phyloP scores from a whole-genome alignment of 805 yeast species.

The Danielia reshetovae region DNA sequence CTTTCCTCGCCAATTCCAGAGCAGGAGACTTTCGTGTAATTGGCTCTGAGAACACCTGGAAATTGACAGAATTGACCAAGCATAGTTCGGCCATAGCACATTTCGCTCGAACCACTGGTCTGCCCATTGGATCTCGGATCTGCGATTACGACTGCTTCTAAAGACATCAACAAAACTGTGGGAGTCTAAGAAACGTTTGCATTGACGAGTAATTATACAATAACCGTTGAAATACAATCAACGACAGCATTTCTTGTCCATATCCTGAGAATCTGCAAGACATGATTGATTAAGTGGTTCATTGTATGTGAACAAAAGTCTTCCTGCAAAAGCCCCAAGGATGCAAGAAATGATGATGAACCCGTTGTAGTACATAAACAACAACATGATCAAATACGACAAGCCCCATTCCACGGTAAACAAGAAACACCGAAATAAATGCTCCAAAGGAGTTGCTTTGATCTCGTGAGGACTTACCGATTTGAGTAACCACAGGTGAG shows the following conservation, averaged over 20 bases:
- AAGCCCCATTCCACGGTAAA: constrained; percentile 61
- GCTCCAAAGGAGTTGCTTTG: constrained; percentile 47
- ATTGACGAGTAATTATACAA: too few species aligned
- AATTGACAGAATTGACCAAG: too few species aligned
- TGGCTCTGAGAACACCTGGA: too few species aligned
- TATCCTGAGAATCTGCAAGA: constrained; percentile 10
- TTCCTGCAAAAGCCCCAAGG: constrained; percentile 59
- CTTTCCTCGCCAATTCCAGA: too few species aligned
- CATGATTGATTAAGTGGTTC: constrained; percentile 33
- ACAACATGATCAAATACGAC: constrained; percentile 62
- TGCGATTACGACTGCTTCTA: too few species aligned
- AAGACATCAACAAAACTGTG: too few species aligned
- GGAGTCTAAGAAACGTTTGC: too few species aligned
- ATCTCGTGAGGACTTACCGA: constrained; percentile 18
- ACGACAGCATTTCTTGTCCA: constrained; percentile 24
- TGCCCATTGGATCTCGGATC: too few species aligned
- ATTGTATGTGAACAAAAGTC: constrained; percentile 45
- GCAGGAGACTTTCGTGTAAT: too few species aligned
- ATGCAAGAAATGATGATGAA: constrained; percentile 61
- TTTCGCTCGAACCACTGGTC: too few species aligned
- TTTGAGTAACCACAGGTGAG: constrained; percentile 31
- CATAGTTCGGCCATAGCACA: too few species aligned
- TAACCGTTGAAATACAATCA: too few species aligned
- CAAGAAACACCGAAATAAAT: constrained; percentile 44
- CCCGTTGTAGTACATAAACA: constrained; percentile 75